These are phyloP conservation scores for Gynostemma pentaphyllum DNA, from an alignment of 306 rosid species.

Conservation along the genomic window DNA sequence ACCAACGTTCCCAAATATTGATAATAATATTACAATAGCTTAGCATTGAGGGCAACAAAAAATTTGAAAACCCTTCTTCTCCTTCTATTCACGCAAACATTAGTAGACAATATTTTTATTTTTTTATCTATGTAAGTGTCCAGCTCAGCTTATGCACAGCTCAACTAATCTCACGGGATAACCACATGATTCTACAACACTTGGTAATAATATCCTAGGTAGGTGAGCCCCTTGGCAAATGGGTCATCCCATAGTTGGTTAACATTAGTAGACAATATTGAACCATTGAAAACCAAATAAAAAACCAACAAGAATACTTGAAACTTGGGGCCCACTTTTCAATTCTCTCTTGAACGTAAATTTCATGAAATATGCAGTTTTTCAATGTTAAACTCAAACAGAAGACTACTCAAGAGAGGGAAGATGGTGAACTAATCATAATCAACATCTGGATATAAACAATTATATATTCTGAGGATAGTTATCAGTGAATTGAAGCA, in stretches of 20 bases:
- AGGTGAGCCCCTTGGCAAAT: no score
- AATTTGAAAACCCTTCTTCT: neutral
- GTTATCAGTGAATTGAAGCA: neutral
- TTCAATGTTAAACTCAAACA: neutral
- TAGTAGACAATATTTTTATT: no score
- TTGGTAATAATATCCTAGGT: no score
- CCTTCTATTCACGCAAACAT: neutral
- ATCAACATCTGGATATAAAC: neutral
- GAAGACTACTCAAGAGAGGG: neutral
- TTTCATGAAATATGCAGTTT: neutral
- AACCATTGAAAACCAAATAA: neutral
- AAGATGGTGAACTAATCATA: slow-evolving; percentile 1
- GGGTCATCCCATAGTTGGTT: no score
- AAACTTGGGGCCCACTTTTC: neutral
- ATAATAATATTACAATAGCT: neutral
- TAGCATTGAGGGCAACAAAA: neutral
- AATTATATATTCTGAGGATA: neutral
- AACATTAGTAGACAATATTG: neutral
- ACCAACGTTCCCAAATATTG: neutral
- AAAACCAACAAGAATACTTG: neutral
- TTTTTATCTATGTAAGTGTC: no score
- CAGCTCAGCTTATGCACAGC: no score
- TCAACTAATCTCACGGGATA: no score
- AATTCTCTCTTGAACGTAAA: neutral
- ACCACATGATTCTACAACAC: no score